Evolutionary conservation across 228 moss, liverwort and hornwort species (phyloP), one percentile per base, ranked within the genome.

Genomic region (Sphagnum magellanicum): DNA sequence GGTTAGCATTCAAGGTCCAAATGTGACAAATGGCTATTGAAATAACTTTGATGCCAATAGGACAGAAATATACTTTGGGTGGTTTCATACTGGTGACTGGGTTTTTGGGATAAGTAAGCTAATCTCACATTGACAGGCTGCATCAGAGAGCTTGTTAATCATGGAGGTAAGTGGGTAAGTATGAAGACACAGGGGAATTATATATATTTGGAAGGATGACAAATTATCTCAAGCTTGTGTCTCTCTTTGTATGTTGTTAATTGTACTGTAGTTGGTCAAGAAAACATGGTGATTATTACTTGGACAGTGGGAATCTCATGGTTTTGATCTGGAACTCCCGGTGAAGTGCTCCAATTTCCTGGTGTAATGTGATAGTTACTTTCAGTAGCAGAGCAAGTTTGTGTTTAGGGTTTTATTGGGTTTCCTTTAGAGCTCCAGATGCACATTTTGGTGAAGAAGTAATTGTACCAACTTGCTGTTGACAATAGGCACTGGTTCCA

Each of bases 361-460:
- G 32, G 3, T 32, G 32, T 32, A 32, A 32, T 32, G 2, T 32
- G 32, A 32, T 32, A 32, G 32, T 32, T 32, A 32, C 32, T 3
- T 32, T 32, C 32, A 32, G 32, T 32, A 32, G 32, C 32, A 32
- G 32, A 32, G 32, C 32, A 0, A 32, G 32, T 32, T 32, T 32
- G 32, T 32, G 32, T 32, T 32, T 2, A 2, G 2, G 1, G 32
- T 32, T 32, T 32, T 32, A 32, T 32, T 32, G 32, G 32, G 94
- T 94, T 17, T 78, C 92, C 60, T 98, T 98, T 49, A 88, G 85
- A 75, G 92, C 93, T 67, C 98, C 98, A 46, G 90, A 98, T 69
- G 87, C 84, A 66, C 90, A 98, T 69, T 98, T 88, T 66, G 98
- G 92, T 67, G 94, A 98, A 89, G 98, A 92, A 92, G 98, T 98